A percentile compares a stretch with the other conserved stretches of the same genome.
phyloP scores from a whole-genome alignment of 768 basidiomycete genomes.

The Boletellus emodensis region DNA sequence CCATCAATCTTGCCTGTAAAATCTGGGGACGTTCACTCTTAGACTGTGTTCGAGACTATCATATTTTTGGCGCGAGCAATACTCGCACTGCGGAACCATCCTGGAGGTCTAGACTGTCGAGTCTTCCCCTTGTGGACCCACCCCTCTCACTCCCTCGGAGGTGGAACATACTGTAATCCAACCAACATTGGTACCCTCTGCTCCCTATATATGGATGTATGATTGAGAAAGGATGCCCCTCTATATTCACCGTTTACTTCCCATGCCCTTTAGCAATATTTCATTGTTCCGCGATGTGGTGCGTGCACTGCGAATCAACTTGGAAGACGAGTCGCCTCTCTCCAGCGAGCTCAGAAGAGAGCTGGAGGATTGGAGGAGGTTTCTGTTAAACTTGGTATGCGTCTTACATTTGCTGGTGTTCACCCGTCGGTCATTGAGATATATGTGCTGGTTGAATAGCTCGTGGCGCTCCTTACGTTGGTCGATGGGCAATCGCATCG shows the following conservation, averaged over 20 bases:
- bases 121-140: background rate
- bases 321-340: constrained; percentile 1
- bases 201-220: constrained; percentile 8
- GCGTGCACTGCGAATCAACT: background rate
- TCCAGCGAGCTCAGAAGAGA: constrained; percentile 18
- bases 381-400: constrained; percentile 20
- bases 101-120: constrained; percentile 11
- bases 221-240: background rate
- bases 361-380: constrained; percentile 21
- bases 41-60: constrained; percentile 2
- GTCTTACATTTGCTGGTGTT: background rate
- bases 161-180: background rate
- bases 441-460: constrained; percentile 8
- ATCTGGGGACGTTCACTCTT: background rate
- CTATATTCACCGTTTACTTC: background rate
- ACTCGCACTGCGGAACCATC: background rate
- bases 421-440: background rate
- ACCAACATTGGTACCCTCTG: background rate
- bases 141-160: no score
- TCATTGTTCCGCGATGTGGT: background rate
- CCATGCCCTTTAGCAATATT: constrained; percentile 9
- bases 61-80: background rate
- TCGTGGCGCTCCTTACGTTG: constrained; percentile 27
- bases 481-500: background rate
- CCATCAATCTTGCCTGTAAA: background rate